Evolutionary conservation across 768 basidiomycete species (phyloP).

Genomic region (Xanthoconium purpureum): DNA sequence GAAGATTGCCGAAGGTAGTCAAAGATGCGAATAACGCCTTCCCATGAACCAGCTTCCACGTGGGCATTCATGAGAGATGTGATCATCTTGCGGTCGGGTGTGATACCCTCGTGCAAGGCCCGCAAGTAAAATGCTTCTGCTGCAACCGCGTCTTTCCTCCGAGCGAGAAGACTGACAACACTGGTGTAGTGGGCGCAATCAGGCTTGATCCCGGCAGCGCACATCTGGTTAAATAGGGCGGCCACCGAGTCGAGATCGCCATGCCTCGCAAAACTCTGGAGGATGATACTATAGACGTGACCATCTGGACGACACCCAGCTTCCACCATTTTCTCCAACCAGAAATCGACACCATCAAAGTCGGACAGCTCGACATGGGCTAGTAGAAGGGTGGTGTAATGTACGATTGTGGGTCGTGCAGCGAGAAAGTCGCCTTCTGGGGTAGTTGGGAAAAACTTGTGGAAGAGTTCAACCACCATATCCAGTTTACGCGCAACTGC

Average conservation of each 20-base stretch:
- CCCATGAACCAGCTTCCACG: slow-evolving; percentile 78
- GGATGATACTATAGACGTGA: slow-evolving; percentile 56
- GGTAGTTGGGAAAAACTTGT: slow-evolving; percentile 48
- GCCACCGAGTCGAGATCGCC: slow-evolving; percentile 55
- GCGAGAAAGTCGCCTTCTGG: slow-evolving; percentile 25
- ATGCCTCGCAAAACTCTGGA: slow-evolving; percentile 52
- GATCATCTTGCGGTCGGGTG: slow-evolving; percentile 63
- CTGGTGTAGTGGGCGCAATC: slow-evolving; percentile 58
- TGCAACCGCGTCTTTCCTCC: slow-evolving; percentile 55
- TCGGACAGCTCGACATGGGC: slow-evolving; percentile 50
- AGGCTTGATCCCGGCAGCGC: slow-evolving; percentile 43
- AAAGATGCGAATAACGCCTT: slow-evolving; percentile 67
- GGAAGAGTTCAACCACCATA: slow-evolving; percentile 48
- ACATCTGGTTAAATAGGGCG: slow-evolving; percentile 60
- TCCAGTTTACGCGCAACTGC: slow-evolving; percentile 44
- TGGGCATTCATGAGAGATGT: slow-evolving; percentile 78
- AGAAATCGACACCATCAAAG: slow-evolving; percentile 45
- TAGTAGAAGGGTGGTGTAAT: slow-evolving; percentile 57
- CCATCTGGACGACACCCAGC: slow-evolving; percentile 52
- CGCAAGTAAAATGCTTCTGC: slow-evolving; percentile 67
- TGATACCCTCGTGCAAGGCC: slow-evolving; percentile 58
- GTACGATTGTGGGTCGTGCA: slow-evolving; percentile 42
- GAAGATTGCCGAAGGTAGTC: slow-evolving; percentile 49
- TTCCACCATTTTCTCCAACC: slow-evolving; percentile 51
- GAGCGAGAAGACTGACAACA: slow-evolving; percentile 64